A percentile compares a stretch with the other conserved stretches of the same genome.
Evolutionary conservation across 805 yeast genomes (phyloP).

Genomic region (Tetrapisispora phaffii): DNA sequence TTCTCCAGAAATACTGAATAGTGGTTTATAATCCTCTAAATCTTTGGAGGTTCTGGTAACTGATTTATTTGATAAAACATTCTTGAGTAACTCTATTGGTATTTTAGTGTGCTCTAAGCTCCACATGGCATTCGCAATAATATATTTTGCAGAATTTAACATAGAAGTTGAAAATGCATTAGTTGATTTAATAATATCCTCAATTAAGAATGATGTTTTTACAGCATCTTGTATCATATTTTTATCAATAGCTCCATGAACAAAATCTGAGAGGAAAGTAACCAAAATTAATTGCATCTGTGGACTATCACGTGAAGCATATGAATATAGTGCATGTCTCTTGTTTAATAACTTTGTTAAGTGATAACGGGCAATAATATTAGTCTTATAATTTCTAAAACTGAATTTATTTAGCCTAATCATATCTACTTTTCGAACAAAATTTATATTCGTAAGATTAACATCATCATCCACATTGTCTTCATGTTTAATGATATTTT

Average conservation of each 20-base stretch:
- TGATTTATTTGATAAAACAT: conserved; percentile 14
- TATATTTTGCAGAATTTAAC: conserved; percentile 30
- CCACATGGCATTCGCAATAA: conserved; percentile 58
- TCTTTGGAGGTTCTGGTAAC: not conserved
- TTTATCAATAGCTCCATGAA: conserved; percentile 8
- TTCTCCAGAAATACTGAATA: conserved; percentile 15
- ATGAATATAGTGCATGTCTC: not conserved
- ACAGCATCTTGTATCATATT: conserved; percentile 19
- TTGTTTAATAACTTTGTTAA: conserved; percentile 5
- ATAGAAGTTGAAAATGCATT: conserved; percentile 3
- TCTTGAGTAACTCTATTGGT: conserved; percentile 47
- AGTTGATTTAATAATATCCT: conserved; percentile 5
- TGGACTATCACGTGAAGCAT: not conserved
- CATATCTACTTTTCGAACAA: conserved; percentile 1
- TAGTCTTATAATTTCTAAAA: conserved; percentile 9
- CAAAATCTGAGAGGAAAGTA: conserved; percentile 7
- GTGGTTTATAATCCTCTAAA: not conserved
- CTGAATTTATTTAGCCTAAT: conserved; percentile 3
- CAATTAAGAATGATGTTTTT: conserved; percentile 11
- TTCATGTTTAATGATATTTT: conserved; percentile 2
- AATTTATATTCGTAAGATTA: not conserved
- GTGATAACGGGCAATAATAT: conserved; percentile 13
- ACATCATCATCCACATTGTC: not conserved
- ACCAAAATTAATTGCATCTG: conserved; percentile 1
- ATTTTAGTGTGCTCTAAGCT: conserved; percentile 42